Conservation (phyloP, 768 basidiomycete genomes). For the Lentinula boryana region DNA sequence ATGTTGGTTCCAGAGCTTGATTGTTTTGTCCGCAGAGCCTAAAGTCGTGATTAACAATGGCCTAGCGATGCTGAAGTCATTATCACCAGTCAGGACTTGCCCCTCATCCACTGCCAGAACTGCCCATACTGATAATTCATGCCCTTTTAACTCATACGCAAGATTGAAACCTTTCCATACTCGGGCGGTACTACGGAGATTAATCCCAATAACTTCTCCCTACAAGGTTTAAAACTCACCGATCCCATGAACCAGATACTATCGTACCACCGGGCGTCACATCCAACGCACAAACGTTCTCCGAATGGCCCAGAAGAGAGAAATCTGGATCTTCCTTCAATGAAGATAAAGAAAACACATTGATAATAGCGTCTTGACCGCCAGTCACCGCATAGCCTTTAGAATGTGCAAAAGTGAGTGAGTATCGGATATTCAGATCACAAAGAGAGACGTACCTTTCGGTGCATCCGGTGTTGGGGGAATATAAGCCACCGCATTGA, state of each 20-base stretch:
- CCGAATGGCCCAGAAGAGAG: constrained; percentile 81
- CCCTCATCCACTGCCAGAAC: constrained; percentile 76
- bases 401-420: not conserved
- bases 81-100: constrained; percentile 74
- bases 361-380: constrained; percentile 85
- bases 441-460: constrained; percentile 44
- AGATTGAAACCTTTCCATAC: constrained; percentile 83
- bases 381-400: constrained; percentile 83
- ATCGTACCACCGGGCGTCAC: constrained; percentile 65
- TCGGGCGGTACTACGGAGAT: constrained; percentile 71
- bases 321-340: constrained; percentile 70
- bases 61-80: not conserved
- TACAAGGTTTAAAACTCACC: constrained; percentile 39
- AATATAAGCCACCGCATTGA: constrained; percentile 80
- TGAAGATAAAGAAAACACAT: constrained; percentile 62
- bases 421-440: constrained; percentile 1
- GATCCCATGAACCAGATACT: constrained; percentile 97
- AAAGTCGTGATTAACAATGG: constrained; percentile 5
- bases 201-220: not conserved
- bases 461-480: constrained; percentile 63
- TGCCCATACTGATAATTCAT: constrained; percentile 92
- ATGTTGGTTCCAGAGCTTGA: constrained; percentile 81
- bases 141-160: constrained; percentile 72
- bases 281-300: constrained; percentile 85
- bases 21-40: constrained; percentile 95